phyloP scores from a whole-genome alignment of 305 asterid genomes.

The Solanum hybrid region DNA sequence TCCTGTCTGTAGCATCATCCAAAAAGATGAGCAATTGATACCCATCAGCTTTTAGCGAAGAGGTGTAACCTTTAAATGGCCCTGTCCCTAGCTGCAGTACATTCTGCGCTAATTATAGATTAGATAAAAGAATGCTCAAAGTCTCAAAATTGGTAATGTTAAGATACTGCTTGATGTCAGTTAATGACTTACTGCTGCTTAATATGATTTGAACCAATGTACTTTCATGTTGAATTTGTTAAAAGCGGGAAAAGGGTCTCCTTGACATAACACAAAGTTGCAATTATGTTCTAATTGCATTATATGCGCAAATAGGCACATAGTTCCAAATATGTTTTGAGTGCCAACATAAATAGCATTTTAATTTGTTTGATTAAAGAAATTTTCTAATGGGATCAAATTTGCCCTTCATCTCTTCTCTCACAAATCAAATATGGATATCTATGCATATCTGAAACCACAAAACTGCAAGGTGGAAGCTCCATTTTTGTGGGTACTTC shows the following conservation, averaged over 20 bases:
- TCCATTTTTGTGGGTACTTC: neutral
- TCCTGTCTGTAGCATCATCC: neutral
- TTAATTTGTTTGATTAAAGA: neutral
- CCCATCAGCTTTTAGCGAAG: neutral
- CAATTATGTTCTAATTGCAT: neutral
- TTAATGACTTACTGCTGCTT: neutral
- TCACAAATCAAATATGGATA: neutral
- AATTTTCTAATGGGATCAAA: neutral
- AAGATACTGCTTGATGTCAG: neutral
- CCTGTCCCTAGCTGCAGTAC: slow-evolving; percentile 62
- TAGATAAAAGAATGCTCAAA: neutral
- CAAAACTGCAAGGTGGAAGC: neutral
- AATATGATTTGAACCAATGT: neutral
- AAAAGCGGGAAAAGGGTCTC: neutral
- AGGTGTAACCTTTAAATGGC: neutral
- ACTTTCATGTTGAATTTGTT: neutral
- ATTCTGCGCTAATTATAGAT: neutral
- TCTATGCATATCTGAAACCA: neutral
- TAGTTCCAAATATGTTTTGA: neutral
- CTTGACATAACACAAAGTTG: neutral
- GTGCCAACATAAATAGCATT: neutral
- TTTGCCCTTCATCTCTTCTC: neutral
- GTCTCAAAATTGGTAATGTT: neutral
- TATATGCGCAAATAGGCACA: neutral
- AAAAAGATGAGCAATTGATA: neutral